A percentile compares a stretch with the other conserved stretches of the same genome.
Evolutionary conservation across 2,329 filamentous ascomycete species (phyloP).

Genomic region (Colletotrichum filicis): DNA sequence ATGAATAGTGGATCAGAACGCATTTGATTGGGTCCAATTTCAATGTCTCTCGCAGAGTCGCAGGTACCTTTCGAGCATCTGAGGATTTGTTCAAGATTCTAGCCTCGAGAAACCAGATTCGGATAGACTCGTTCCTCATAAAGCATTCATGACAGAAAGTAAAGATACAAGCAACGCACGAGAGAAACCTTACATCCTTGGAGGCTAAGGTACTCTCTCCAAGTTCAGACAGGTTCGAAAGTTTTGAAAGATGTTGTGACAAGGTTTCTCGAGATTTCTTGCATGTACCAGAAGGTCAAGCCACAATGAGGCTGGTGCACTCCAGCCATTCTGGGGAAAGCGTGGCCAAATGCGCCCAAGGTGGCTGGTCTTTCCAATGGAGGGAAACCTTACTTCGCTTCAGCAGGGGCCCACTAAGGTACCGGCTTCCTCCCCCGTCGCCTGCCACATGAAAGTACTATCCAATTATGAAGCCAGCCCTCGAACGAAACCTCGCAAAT

Average conservation of each 20-base stretch:
- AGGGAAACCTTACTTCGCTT: background rate
- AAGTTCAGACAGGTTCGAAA: background rate
- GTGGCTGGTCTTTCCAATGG: background rate
- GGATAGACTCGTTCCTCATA: background rate
- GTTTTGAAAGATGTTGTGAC: background rate
- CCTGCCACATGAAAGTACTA: conserved; percentile 7
- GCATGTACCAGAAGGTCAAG: background rate
- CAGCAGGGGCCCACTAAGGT: conserved; percentile 1
- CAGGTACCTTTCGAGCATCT: background rate
- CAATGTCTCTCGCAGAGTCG: background rate
- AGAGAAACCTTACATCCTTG: background rate
- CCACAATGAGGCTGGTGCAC: background rate
- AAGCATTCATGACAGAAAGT: background rate
- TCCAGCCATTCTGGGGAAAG: background rate
- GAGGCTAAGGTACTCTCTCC: background rate
- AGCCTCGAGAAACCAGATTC: background rate
- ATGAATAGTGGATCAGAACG: background rate
- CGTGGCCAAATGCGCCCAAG: background rate
- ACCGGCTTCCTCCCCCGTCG: conserved; percentile 7
- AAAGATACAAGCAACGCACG: background rate
- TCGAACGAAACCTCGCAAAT: conserved; percentile 15
- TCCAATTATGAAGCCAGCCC: conserved; percentile 17
- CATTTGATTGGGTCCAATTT: background rate
- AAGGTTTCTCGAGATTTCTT: background rate
- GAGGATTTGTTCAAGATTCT: background rate